Conservation (phyloP, 257 asterid genomes). For the Nemophila menziesii region DNA sequence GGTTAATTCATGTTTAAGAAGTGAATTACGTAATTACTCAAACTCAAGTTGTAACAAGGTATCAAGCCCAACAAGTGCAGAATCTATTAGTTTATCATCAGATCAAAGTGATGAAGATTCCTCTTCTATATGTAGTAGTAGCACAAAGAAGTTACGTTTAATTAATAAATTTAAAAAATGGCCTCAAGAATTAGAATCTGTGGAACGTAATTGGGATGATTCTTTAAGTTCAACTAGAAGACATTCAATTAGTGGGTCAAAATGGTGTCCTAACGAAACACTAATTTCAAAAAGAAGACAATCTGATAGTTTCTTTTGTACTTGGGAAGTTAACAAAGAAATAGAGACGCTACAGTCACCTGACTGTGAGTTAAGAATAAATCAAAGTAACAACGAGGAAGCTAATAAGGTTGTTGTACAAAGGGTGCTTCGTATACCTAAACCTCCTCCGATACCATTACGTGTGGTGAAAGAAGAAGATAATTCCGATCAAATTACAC, state of each 20-base stretch:
- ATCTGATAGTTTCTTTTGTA: conserved; percentile 62
- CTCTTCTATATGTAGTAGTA: conserved; percentile 29
- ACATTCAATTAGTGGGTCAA: conserved; percentile 77
- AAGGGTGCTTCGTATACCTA: conserved; percentile 65
- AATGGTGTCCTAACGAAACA: conserved; percentile 39
- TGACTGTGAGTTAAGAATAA: conserved; percentile 29
- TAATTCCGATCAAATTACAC: conserved; percentile 18
- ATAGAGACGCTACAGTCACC: conserved; percentile 29
- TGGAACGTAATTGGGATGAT: conserved; percentile 30
- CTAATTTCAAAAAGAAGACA: conserved; percentile 55
- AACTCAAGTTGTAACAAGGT: conserved; percentile 23
- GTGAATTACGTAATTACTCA: conserved; percentile 48
- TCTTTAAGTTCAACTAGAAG: conserved; percentile 38
- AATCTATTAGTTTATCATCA: conserved; percentile 45
- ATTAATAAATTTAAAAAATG: conserved; percentile 70
- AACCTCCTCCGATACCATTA: conserved; percentile 90
- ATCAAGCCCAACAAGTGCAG: conserved; percentile 40
- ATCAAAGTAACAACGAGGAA: conserved; percentile 32
- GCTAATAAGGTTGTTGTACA: conserved; percentile 43
- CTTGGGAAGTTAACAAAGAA: conserved; percentile 53
- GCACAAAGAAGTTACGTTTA: conserved; percentile 37
- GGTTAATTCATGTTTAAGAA: conserved; percentile 81
- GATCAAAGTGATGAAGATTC: conserved; percentile 40
- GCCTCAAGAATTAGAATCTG: conserved; percentile 71
- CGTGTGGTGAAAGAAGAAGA: conserved; percentile 32